A percentile compares a stretch with the other conserved stretches of the same genome.
Conservation (phyloP, 140 eudicot genomes). For the Flaveria floridana region DNA sequence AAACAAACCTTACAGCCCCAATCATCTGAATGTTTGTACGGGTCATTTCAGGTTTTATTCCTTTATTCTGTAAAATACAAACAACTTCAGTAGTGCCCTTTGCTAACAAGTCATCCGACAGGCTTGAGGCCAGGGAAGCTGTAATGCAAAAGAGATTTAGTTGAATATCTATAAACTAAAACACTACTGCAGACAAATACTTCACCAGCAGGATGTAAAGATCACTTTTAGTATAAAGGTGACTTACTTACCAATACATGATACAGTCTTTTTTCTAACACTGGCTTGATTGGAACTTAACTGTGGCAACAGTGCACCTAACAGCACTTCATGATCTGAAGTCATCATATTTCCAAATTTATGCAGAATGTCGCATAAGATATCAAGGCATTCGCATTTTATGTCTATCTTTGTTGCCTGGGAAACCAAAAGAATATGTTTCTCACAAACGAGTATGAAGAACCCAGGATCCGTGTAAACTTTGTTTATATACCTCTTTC, state of each 20-base stretch:
- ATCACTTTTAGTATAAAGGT: background rate
- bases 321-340: conserved; percentile 74
- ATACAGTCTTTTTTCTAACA: conserved; percentile 89
- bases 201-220: conserved; percentile 10
- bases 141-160: conserved; percentile 25
- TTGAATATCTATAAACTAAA: conserved; percentile 6
- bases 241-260: conserved; percentile 79
- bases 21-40: conserved; percentile 97
- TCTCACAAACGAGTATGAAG: conserved; percentile 4
- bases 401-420: conserved; percentile 86
- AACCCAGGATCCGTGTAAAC: background rate
- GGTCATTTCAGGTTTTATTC: conserved; percentile 74
- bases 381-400: conserved; percentile 95
- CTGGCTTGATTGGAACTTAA: conserved; percentile 90
- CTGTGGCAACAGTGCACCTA: conserved; percentile 81
- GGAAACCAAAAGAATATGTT: conserved; percentile 14
- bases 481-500: background rate
- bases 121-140: conserved; percentile 91
- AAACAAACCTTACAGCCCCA: conserved; percentile 86
- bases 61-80: conserved; percentile 57
- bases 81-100: conserved; percentile 90
- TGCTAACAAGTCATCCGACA: conserved; percentile 94
- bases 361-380: conserved; percentile 83
- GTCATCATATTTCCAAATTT: conserved; percentile 89
- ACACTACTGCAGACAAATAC: background rate